phyloP scores from a whole-genome alignment of 2,329 filamentous ascomycete genomes.

The Sporothrix protearum region DNA sequence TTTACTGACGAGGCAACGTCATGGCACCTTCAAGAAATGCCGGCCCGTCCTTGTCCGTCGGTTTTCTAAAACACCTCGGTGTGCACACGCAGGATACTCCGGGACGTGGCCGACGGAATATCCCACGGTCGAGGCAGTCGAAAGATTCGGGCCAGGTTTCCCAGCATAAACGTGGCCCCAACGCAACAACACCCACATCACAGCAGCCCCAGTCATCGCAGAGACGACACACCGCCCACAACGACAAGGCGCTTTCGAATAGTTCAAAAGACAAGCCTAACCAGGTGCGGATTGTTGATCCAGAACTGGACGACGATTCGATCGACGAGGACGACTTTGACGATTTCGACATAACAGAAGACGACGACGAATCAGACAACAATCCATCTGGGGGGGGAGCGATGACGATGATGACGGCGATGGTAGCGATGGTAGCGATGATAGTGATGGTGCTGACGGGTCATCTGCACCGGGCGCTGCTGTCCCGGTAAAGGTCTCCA shows the following conservation, averaged over 20 bases:
- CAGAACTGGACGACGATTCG: conserved; percentile 18
- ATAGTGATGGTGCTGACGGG: conserved; percentile 24
- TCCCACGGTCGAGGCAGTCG: conserved; percentile 38
- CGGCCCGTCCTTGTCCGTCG: conserved; percentile 20
- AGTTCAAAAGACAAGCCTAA: background rate
- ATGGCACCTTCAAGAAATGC: conserved; percentile 21
- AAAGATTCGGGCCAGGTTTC: conserved; percentile 63
- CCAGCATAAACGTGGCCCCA: background rate
- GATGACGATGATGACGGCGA: conserved; percentile 30
- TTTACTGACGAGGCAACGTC: background rate
- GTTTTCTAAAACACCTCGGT: conserved; percentile 39
- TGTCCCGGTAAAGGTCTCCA: conserved; percentile 32
- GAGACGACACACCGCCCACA: background rate
- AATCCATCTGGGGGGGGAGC: conserved; percentile 26
- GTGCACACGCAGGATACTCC: conserved; percentile 30
- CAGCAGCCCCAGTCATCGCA: background rate
- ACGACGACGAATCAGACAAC: conserved; percentile 28
- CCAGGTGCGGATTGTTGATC: conserved; percentile 5
- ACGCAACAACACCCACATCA: background rate
- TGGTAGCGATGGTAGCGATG: too few relatives aligned
- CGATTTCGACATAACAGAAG: conserved; percentile 17
- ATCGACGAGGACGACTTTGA: conserved; percentile 21
- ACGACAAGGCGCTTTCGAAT: background rate
- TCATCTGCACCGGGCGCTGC: background rate
- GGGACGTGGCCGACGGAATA: conserved; percentile 5